These are phyloP conservation scores for Kazachstania sp. DNA, from an alignment of 1,139 yeast genomes.

Conservation along the genomic window DNA sequence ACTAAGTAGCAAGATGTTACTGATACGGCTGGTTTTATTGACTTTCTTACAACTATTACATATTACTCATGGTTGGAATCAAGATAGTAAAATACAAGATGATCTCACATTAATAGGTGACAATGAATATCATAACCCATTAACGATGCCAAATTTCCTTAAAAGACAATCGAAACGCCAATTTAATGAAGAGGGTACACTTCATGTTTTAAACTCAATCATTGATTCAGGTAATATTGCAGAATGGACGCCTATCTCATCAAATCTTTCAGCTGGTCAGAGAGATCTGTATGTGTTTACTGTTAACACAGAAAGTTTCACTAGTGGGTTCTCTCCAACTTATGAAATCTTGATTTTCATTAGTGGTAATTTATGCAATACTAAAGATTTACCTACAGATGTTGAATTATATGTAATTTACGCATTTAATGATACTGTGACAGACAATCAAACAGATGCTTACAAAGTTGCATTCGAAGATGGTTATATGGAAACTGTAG, in stretches of 20 bases:
- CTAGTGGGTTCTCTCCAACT: constrained; percentile 18
- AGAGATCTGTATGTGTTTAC: constrained; percentile 19
- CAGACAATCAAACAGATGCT: constrained; percentile 23
- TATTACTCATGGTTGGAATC: not conserved
- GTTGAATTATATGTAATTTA: constrained; percentile 43
- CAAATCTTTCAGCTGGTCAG: constrained; percentile 21
- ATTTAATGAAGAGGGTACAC: not conserved
- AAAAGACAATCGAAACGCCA: not conserved
- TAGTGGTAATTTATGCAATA: constrained; percentile 51
- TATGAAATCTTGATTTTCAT: constrained; percentile 49
- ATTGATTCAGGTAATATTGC: constrained; percentile 18
- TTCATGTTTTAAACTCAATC: constrained; percentile 1
- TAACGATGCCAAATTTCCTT: not conserved
- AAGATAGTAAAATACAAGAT: not conserved
- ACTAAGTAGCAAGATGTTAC: not conserved
- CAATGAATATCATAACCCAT: not conserved
- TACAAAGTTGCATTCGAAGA: constrained; percentile 30
- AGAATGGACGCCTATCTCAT: constrained; percentile 27
- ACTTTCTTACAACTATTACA: not conserved
- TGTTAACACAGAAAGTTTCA: constrained; percentile 15
- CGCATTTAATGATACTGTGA: constrained; percentile 41
- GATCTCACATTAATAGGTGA: not conserved
- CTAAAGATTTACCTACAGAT: constrained; percentile 36
- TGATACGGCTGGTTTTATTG: not conserved
- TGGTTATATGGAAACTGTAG: constrained; percentile 53